These are phyloP conservation scores for Hydrangea macrophylla DNA, from an alignment of 148 eudicot species.

Conservation along the genomic window DNA sequence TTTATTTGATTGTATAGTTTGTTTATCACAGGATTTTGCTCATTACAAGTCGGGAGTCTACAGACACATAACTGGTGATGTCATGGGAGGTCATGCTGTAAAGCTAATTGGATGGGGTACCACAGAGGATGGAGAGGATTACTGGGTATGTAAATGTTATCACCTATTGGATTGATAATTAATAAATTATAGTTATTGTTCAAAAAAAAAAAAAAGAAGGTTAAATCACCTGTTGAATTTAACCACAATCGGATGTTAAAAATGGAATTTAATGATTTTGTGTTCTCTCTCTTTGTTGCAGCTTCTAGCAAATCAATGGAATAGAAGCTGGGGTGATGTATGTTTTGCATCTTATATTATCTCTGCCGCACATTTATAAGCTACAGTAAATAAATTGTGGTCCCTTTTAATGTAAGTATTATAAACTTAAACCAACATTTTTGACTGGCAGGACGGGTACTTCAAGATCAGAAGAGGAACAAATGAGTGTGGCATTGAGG, in stretches of 20 bases:
- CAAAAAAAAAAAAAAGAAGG: too few species aligned
- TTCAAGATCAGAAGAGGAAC: slow-evolving; percentile 91
- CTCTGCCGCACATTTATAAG: background rate
- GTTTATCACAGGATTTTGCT: slow-evolving; percentile 69
- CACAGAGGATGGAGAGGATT: slow-evolving; percentile 77
- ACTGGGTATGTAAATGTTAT: slow-evolving; percentile 55
- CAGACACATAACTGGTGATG: slow-evolving; percentile 67
- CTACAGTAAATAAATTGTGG: background rate
- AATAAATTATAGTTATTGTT: too few species aligned
- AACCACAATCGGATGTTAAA: background rate
- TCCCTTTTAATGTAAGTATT: background rate
- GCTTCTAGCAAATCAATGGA: slow-evolving; percentile 97
- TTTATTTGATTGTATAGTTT: slow-evolving; percentile 8
- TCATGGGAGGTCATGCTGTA: slow-evolving; percentile 92
- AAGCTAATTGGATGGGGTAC: slow-evolving; percentile 99
- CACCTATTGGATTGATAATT: too few species aligned
- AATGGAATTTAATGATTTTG: slow-evolving; percentile 9
- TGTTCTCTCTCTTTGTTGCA: slow-evolving; percentile 31
- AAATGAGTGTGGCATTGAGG: slow-evolving; percentile 86
- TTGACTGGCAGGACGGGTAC: slow-evolving; percentile 72
- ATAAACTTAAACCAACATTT: background rate
- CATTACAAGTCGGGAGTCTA: slow-evolving; percentile 93
- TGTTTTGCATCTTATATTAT: slow-evolving; percentile 22
- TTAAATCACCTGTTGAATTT: background rate
- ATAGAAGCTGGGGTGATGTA: slow-evolving; percentile 95